Percentiles rank a stretch among this genome's conserved stretches.
phyloP scores from a whole-genome alignment of 345 rosid genomes.

The Aquilaria sinensis region DNA sequence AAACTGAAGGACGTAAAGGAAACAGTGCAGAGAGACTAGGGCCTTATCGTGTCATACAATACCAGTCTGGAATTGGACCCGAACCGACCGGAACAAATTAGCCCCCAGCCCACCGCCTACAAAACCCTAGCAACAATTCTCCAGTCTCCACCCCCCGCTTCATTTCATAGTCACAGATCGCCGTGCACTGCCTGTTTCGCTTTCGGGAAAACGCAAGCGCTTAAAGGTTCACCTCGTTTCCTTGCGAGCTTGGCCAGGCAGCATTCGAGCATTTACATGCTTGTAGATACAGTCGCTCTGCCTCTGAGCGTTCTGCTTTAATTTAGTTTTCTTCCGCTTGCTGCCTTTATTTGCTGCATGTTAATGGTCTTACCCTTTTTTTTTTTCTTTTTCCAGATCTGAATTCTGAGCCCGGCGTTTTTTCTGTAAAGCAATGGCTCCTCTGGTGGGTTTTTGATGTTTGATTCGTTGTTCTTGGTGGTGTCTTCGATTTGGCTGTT shows the following conservation, averaged over 20 bases:
- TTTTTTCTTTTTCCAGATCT: constrained; percentile 34
- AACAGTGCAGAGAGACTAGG: too few species aligned
- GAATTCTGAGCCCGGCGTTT: constrained; percentile 33
- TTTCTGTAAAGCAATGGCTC: constrained; percentile 52
- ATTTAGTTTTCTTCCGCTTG: background rate
- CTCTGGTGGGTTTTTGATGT: constrained; percentile 41
- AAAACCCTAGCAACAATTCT: background rate
- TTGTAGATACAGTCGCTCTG: too few species aligned
- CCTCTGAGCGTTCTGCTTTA: background rate
- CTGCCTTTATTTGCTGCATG: background rate
- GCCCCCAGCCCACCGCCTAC: background rate
- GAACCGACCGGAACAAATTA: background rate
- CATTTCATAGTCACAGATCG: too few species aligned
- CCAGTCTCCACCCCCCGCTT: background rate
- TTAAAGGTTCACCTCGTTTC: background rate
- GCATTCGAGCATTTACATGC: background rate
- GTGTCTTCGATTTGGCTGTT: background rate
- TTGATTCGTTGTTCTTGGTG: background rate
- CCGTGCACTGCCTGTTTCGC: background rate
- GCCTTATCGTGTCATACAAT: too few species aligned
- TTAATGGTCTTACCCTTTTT: constrained; percentile 3
- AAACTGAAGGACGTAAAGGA: too few species aligned
- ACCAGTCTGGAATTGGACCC: background rate
- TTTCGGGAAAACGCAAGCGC: background rate
- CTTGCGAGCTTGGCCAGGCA: background rate